phyloP scores from a whole-genome alignment of 1,284 basidiomycete species.

The Agaricales sp. region DNA sequence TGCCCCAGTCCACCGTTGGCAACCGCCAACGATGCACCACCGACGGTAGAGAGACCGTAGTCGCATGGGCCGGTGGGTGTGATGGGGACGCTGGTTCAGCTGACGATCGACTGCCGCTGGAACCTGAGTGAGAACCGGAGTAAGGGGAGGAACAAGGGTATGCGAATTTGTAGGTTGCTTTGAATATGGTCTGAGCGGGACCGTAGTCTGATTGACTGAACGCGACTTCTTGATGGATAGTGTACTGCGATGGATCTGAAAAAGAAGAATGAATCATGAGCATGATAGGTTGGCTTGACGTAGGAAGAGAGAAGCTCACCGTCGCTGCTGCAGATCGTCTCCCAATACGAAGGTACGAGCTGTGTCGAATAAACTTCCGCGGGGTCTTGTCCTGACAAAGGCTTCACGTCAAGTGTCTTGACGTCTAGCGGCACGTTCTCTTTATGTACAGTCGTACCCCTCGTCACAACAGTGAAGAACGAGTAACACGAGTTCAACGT shows the following conservation, averaged over 20 bases:
- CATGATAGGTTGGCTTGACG: slow-evolving; percentile 3
- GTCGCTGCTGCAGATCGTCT: neutral
- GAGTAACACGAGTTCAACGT: slow-evolving; percentile 30
- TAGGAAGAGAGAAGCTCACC: neutral
- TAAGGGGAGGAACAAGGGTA: slow-evolving; percentile 17
- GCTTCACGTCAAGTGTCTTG: neutral
- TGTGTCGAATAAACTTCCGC: neutral
- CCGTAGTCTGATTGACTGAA: slow-evolving; percentile 20
- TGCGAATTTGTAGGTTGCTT: slow-evolving; percentile 41
- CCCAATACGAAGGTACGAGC: neutral
- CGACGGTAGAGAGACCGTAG: too few relatives aligned
- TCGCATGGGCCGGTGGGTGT: too few relatives aligned
- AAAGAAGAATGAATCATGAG: neutral
- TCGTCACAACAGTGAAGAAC: slow-evolving; percentile 41
- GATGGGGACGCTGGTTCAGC: neutral
- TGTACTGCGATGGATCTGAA: slow-evolving; percentile 48
- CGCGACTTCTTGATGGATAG: slow-evolving; percentile 39
- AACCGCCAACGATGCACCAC: too few relatives aligned
- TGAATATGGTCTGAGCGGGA: slow-evolving; percentile 22
- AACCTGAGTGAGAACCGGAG: slow-evolving; percentile 2
- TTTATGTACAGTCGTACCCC: slow-evolving; percentile 32
- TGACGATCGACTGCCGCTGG: neutral
- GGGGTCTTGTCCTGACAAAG: neutral
- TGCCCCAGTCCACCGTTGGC: too few relatives aligned
- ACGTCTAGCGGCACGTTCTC: neutral